Conservation (phyloP, 495 filamentous ascomycete species). For the Poronia punctata region DNA sequence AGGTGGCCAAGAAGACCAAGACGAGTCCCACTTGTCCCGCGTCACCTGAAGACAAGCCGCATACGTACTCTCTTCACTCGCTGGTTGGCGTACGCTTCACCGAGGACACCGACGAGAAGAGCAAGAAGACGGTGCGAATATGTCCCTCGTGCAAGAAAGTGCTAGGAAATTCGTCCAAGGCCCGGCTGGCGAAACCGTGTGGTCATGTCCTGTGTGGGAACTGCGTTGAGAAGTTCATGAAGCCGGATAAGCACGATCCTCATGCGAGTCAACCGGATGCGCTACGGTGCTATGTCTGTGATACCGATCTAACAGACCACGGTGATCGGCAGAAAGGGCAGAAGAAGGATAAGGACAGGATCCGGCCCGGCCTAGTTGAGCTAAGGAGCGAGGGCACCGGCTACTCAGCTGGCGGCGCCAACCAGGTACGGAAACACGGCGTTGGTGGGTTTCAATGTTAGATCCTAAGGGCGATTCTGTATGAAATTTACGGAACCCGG, state of each 20-base stretch:
- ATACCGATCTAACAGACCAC: slow-evolving; percentile 59
- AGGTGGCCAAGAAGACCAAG: slow-evolving; percentile 59
- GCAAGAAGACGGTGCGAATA: slow-evolving; percentile 42
- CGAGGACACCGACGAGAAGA: slow-evolving; percentile 52
- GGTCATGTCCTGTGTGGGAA: slow-evolving; percentile 89
- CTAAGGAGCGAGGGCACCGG: slow-evolving; percentile 87
- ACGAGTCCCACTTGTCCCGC: slow-evolving; percentile 73
- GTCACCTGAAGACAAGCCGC: slow-evolving; percentile 59
- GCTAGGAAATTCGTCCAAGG: slow-evolving; percentile 75
- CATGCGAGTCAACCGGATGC: slow-evolving; percentile 51
- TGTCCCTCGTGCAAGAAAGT: slow-evolving; percentile 88
- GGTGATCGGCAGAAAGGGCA: slow-evolving; percentile 39
- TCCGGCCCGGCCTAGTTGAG: slow-evolving; percentile 73
- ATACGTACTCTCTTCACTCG: slow-evolving; percentile 75
- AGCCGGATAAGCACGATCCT: slow-evolving; percentile 51
- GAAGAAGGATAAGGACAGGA: slow-evolving; percentile 48
- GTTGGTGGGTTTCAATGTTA: slow-evolving; percentile 77
- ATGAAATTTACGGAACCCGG: slow-evolving; percentile 13
- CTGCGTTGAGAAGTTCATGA: slow-evolving; percentile 86
- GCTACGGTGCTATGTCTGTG: slow-evolving; percentile 81
- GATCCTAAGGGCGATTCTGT: background rate
- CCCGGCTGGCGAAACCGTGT: slow-evolving; percentile 83
- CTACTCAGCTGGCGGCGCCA: slow-evolving; percentile 79
- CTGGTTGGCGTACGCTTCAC: slow-evolving; percentile 77
- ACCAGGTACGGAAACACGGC: slow-evolving; percentile 69